Base-by-base conservation (phyloP, 192 early-diverging fungal genomes). In the Backusella parvicylindrica region DNA sequence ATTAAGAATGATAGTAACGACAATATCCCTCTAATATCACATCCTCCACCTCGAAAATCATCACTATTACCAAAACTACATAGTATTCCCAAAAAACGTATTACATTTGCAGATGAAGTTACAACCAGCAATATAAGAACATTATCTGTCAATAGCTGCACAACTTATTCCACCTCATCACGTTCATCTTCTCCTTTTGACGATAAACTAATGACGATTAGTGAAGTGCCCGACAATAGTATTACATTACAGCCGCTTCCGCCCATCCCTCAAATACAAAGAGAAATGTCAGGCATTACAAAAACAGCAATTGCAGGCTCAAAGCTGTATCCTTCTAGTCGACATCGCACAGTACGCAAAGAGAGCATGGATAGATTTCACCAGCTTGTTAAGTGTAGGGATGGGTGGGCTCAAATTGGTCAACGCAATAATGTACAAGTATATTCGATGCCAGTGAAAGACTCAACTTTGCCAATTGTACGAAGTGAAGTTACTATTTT, bases 381-480 rank as follows among this genome's bases (percentile, higher is more conserved):
- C 26, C 68, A 76, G 15, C 68, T 81, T 30, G 72, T 74, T 13
- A 73, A 76, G 18, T 79, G 75, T 66, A 65, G 73, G 56, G 65
- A 77, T 23, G 81, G 81, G 8, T 88, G 87, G 87, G 76, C 72
- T 7, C 31, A 76, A 1, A 68, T 76, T 9, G 78, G 74, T 0
- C 80, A 78, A 36, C 79, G 69, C 38, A 79, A 80, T 28, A 72
- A 75, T 16, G 73, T 80, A 32, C 77, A 82, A 64, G 53, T 80
- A 23, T 88, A 86, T 28, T 77, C 75, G 8, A 75, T 81, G 37
- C 36, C 82, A 6, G 76, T 80, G 35, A 72, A 76, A 7, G 81
- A 80, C 3, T 79, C 73, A 35, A 68, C 79, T 15, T 68, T 82
- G 38, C 86, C 85, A 11, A 79, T 84, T 49, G 72, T 88, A 50